phyloP scores from a whole-genome alignment of 352 stramenopile species.

The Phytophthora europaea region DNA sequence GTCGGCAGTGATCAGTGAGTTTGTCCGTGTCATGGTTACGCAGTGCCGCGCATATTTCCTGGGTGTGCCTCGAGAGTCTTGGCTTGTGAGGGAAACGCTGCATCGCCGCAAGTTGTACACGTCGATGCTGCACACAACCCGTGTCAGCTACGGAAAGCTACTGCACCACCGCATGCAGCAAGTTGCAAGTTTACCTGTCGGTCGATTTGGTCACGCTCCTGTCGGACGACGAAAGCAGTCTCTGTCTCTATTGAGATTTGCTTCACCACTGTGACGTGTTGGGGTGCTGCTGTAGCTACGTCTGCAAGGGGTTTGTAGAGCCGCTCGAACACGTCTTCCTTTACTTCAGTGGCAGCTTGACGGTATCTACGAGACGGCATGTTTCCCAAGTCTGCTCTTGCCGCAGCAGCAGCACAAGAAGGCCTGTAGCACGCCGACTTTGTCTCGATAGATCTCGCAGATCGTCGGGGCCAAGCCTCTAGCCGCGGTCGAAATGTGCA shows the following conservation, averaged over 20 bases:
- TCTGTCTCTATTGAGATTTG: conserved; percentile 17
- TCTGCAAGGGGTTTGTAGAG: conserved; percentile 19
- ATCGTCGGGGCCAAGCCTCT: conserved; percentile 15
- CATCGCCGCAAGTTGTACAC: conserved; percentile 14
- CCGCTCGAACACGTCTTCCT: conserved; percentile 39
- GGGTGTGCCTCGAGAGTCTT: conserved; percentile 36
- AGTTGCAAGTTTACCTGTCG: conserved; percentile 25
- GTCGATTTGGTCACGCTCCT: conserved; percentile 28
- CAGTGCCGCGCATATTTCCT: conserved; percentile 37
- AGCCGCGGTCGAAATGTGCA: conserved; percentile 53
- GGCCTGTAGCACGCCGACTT: background rate
- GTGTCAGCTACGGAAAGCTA: background rate
- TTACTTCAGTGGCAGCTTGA: background rate
- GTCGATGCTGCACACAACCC: conserved; percentile 12
- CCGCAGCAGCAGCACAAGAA: conserved; percentile 8
- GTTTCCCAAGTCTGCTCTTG: background rate
- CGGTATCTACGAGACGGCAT: background rate
- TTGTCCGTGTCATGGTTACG: conserved; percentile 13
- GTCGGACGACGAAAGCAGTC: conserved; percentile 38
- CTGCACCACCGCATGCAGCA: background rate
- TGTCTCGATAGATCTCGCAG: background rate
- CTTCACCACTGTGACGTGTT: background rate
- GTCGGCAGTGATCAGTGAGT: conserved; percentile 2
- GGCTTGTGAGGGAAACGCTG: conserved; percentile 34
- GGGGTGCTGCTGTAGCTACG: background rate